phyloP scores from a whole-genome alignment of 2,329 filamentous ascomycete genomes.

The Aquanectria penicillioides region DNA sequence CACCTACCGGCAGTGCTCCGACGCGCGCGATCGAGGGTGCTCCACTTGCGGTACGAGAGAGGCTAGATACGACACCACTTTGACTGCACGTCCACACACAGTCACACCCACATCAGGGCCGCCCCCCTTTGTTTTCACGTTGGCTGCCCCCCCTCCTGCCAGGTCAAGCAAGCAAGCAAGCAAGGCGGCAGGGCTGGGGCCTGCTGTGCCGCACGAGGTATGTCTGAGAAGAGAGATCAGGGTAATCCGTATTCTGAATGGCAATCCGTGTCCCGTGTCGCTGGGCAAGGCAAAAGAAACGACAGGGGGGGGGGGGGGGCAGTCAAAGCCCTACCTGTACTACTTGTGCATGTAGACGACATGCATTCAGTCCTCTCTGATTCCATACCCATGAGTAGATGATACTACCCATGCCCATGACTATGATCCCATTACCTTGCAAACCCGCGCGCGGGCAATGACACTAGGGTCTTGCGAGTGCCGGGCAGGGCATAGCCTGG shows the following conservation, averaged over 20 bases:
- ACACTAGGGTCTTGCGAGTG: slow-evolving; percentile 12
- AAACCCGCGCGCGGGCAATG: slow-evolving; percentile 7
- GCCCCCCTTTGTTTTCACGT: no score
- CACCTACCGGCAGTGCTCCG: slow-evolving; percentile 22
- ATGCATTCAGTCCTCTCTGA: neutral
- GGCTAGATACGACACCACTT: slow-evolving; percentile 12
- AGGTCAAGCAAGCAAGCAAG: no score
- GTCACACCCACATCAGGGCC: slow-evolving; percentile 2
- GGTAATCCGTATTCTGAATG: slow-evolving; percentile 13
- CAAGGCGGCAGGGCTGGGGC: neutral
- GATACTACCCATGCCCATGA: neutral
- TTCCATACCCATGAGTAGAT: neutral
- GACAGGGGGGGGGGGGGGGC: neutral
- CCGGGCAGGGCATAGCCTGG: slow-evolving; percentile 11
- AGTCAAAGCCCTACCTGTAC: neutral
- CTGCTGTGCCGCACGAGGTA: slow-evolving; percentile 13
- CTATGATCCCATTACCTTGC: slow-evolving; percentile 13
- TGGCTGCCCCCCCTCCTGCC: no score
- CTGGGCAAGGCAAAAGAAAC: neutral
- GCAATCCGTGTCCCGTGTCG: slow-evolving; percentile 10
- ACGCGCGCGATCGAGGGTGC: slow-evolving; percentile 18
- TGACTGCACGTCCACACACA: slow-evolving; percentile 3
- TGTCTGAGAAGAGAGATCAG: slow-evolving; percentile 9
- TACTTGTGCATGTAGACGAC: no score
- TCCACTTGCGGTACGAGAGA: slow-evolving; percentile 18